Conservation (phyloP, 2,329 filamentous ascomycete genomes). For the Diaporthe amygdali region DNA sequence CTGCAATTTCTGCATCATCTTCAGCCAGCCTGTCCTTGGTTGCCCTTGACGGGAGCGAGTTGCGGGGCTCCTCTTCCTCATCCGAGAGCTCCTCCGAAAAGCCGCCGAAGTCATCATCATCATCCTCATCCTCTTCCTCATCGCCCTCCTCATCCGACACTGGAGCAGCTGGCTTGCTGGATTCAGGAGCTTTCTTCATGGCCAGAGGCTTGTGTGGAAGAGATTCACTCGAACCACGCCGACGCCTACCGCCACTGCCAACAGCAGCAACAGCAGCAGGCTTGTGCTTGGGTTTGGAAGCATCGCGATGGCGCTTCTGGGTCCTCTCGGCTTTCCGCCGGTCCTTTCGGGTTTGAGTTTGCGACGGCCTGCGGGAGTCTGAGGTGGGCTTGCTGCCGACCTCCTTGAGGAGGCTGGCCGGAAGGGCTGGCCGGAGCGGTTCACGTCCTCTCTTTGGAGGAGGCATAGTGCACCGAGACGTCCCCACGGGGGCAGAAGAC, state of each 20-base stretch:
- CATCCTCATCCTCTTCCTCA: conserved; percentile 30
- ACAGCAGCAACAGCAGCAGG: neutral
- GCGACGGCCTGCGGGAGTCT: conserved; percentile 22
- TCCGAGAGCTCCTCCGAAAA: conserved; percentile 26
- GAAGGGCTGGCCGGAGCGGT: conserved; percentile 41
- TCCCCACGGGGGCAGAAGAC: no score
- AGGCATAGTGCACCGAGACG: neutral
- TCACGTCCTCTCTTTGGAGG: conserved; percentile 31
- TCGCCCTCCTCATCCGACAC: conserved; percentile 32
- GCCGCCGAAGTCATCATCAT: conserved; percentile 27
- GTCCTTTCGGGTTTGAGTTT: conserved; percentile 59
- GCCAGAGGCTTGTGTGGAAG: neutral
- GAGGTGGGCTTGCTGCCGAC: conserved; percentile 36
- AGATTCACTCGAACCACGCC: neutral
- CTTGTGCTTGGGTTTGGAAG: conserved; percentile 20
- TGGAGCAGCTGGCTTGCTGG: conserved; percentile 22
- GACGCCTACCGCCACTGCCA: neutral
- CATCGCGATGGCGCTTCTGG: conserved; percentile 52
- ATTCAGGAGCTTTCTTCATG: neutral
- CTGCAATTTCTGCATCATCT: conserved; percentile 88
- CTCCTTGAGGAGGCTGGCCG: conserved; percentile 49
- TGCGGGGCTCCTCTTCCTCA: conserved; percentile 31
- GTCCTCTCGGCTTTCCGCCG: conserved; percentile 69
- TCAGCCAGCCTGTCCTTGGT: conserved; percentile 71
- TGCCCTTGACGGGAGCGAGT: conserved; percentile 34